Conservation (phyloP, 1,284 basidiomycete genomes). For the Earliella scabrosa region DNA sequence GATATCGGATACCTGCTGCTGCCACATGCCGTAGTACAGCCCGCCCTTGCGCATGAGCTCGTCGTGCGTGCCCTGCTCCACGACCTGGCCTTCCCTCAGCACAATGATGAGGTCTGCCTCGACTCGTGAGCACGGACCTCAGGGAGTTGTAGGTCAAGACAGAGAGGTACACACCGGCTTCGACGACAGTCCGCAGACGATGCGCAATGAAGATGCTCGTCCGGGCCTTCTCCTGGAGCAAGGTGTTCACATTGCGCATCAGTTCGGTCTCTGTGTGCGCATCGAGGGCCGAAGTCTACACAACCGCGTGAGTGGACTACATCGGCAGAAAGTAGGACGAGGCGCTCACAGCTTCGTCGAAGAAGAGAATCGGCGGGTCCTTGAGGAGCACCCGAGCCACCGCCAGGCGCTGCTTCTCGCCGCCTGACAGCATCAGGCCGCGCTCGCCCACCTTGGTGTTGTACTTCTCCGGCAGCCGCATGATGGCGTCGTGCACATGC, state of each 20-base stretch:
- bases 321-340: constrained; percentile 8
- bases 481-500: constrained; percentile 85
- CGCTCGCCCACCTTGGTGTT: constrained; percentile 93
- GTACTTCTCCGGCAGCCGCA: constrained; percentile 86
- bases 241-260: constrained; percentile 92
- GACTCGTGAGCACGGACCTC: neutral
- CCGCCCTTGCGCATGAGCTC: constrained; percentile 76
- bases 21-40: constrained; percentile 88
- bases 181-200: constrained; percentile 87
- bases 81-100: constrained; percentile 82
- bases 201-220: constrained; percentile 98
- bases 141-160: constrained; percentile 10
- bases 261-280: constrained; percentile 93
- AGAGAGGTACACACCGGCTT: constrained; percentile 62
- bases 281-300: constrained; percentile 91
- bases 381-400: constrained; percentile 93
- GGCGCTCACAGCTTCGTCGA: constrained; percentile 89
- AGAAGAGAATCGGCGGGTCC: constrained; percentile 94
- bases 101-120: constrained; percentile 91
- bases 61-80: constrained; percentile 92
- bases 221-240: constrained; percentile 75
- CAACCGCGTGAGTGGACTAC: neutral
- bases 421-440: constrained; percentile 97
- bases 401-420: constrained; percentile 96
- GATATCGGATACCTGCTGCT: constrained; percentile 63